Evolutionary conservation across 768 basidiomycete species (phyloP), one percentile per base, ranked within the genome.

Genomic region (Boletus barrowsii): DNA sequence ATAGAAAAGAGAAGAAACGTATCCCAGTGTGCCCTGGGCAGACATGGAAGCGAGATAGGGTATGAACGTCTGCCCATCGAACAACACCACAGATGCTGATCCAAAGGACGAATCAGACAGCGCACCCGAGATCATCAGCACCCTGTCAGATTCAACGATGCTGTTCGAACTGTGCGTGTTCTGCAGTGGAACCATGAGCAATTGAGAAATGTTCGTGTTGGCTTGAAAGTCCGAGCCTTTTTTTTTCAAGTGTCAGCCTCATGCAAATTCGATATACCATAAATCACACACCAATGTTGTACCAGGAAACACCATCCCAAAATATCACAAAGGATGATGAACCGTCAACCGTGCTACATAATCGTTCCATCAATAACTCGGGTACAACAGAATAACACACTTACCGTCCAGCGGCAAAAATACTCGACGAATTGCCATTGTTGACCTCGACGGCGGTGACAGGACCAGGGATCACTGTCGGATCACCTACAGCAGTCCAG

Each of bases 361-460:
- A 36, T 42, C 32, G 35, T 4, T 47, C 52, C 45, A 46, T 46
- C 42, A 42, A 47, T 18, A 17, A 32, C 30, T 6, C 20, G 18
- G 3, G 42, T 15, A 37, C 22, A 14, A 39, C 56, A 33, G 42
- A 39, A n/a, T 10, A 41, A 46, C 13, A 15, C n/a, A 72, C 85
- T 67, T 56, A 93, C 86, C 80, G 83, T 62, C 96, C 96, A 33
- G 94, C 92, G 44, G 88, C 91, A 63, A 94, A 99, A 51, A 98
- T 80, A 63, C 90, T 96, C 61, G 83, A 89, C 2, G 73, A 68
- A 66, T 97, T 93, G 20, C 81, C 80, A 58, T 85, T 76, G 69
- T 98, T 91, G 40, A 93, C 87, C 49, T 88, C 87, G 48, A 98
- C 68, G 11, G 96, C 94, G 4, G 93, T 89, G 2, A 93, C 88